phyloP scores from a whole-genome alignment of 2,329 filamentous ascomycete species.

The Aspergillus ibericus region DNA sequence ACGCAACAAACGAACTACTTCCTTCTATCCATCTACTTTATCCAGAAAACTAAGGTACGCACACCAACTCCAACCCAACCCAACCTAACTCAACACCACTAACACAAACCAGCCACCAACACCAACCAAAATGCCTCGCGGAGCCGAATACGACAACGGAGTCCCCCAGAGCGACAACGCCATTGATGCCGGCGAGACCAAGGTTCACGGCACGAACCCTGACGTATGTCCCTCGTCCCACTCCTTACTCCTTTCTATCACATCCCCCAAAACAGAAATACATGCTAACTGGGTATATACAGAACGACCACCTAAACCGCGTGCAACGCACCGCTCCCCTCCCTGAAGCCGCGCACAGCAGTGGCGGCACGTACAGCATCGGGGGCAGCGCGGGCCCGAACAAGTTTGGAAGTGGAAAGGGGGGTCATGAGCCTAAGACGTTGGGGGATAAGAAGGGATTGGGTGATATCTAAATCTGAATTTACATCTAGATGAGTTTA shows the following conservation, averaged over 20 bases:
- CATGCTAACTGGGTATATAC: slow-evolving; percentile 6
- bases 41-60: neutral
- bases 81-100: neutral
- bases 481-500: slow-evolving; percentile 2
- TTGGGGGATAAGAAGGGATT: slow-evolving; percentile 38
- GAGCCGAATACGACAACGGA: slow-evolving; percentile 41
- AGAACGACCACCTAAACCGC: slow-evolving; percentile 33
- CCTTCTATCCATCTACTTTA: no score
- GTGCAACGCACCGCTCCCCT: slow-evolving; percentile 35
- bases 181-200: slow-evolving; percentile 34
- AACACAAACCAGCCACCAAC: neutral
- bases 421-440: slow-evolving; percentile 36
- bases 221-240: slow-evolving; percentile 23
- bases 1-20: no score
- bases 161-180: slow-evolving; percentile 42
- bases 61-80: neutral
- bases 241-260: neutral
- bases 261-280: neutral
- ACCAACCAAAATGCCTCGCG: slow-evolving; percentile 39
- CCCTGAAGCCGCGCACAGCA: slow-evolving; percentile 34
- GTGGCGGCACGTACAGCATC: slow-evolving; percentile 28
- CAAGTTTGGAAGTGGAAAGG: slow-evolving; percentile 36
- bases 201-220: slow-evolving; percentile 37
- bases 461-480: slow-evolving; percentile 19
- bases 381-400: slow-evolving; percentile 25